Evolutionary conservation across 495 filamentous ascomycete genomes (phyloP), one percentile per base, ranked within the genome.

Genomic region (Lasiosphaeriaceae sp.): DNA sequence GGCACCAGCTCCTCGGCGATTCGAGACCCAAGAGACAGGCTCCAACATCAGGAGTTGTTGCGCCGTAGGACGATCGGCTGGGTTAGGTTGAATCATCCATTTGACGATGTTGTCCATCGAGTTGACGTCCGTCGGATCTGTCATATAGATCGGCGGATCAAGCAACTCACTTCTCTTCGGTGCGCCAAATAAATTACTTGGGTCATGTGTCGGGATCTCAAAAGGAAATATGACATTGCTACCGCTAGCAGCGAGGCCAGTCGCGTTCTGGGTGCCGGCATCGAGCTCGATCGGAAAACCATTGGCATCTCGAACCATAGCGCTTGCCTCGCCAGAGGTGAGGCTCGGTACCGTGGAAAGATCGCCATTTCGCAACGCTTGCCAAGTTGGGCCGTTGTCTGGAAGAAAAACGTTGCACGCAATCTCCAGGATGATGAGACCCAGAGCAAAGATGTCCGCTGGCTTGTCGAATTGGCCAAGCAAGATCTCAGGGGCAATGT

Each of bases 401-500:
- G 94, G 94, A 9, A 97, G 83, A 56, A 88, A 85, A 31, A 94
- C 86, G 58, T 98, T 98, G 41, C 89, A 89, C 11, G 91, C 92
- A 62, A 90, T 91, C 74, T 98, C 94, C 39, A 96, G 83, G 70
- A 97, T 88, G 66, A 97, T 93, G 56, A 97, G 79, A 29, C 94
- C 94, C 20, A 98, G 81, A 2, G 93, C 88, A 71, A 97, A 98
- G 37, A 98, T 83, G 70, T 98, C 94, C 43, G 89, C 86, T 3
- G 94, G 88, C 66, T 94, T 94, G 71, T 96, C 92, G 64, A 85
- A 91, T 54, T 85, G 81, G 35, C 89, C 92, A 65, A 78, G 80
- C 12, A 98, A 80, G 47, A 96, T 88, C 66, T 98, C 94, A 0
- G 92, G 92, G 7, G 88, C 92, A 64, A 98, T 91, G 66, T 98